These are phyloP conservation scores for Erysimum cheiranthoides DNA, from an alignment of 345 rosid species.

Conservation along the genomic window DNA sequence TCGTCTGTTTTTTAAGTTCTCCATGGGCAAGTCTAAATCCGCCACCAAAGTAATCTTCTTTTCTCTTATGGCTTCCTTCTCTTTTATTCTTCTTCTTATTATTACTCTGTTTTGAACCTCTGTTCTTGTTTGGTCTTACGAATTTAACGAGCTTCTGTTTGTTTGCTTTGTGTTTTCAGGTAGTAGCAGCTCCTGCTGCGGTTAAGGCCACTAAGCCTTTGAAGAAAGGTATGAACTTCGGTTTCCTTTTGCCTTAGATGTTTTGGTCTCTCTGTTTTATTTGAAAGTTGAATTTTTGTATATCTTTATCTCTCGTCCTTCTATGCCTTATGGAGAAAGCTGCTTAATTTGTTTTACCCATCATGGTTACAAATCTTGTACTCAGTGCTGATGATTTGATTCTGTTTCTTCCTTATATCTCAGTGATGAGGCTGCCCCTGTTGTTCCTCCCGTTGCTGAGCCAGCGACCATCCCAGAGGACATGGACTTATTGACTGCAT, in stretches of 20 bases:
- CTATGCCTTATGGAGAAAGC: background rate
- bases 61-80: background rate
- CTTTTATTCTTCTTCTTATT: background rate
- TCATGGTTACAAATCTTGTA: no score
- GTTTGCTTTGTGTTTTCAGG: slow-evolving; percentile 35
- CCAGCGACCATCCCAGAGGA: no score
- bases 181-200: slow-evolving; percentile 46
- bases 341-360: background rate
- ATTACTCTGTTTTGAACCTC: background rate
- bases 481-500: no score
- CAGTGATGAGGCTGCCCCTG: no score
- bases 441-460: no score
- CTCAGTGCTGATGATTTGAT: no score
- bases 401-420: no score
- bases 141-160: background rate
- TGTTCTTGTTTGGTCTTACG: background rate
- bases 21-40: slow-evolving; percentile 65
- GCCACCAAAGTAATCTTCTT: slow-evolving; percentile 47
- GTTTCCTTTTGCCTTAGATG: background rate
- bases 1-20: slow-evolving; percentile 7
- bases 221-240: slow-evolving; percentile 55
- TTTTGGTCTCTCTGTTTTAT: background rate
- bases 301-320: no score
- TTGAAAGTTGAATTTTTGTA: background rate
- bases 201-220: slow-evolving; percentile 50